Evolutionary conservation across 257 asterid species (phyloP).

Genomic region (Leptodermis oblonga): DNA sequence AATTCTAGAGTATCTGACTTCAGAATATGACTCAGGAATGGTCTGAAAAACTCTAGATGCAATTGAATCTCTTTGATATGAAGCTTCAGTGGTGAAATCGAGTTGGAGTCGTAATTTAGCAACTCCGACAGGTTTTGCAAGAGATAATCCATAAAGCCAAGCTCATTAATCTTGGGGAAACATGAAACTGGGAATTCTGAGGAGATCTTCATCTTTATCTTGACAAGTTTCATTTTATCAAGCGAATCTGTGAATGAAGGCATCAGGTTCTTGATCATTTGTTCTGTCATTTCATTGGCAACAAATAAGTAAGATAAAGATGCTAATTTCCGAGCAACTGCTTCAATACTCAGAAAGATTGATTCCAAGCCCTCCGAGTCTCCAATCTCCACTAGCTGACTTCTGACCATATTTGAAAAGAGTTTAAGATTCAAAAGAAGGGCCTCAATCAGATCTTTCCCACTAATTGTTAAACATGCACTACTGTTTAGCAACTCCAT

Average conservation of each 20-base stretch:
- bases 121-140: not conserved
- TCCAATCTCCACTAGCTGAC: not conserved
- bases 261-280: not conserved
- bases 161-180: conserved; percentile 6
- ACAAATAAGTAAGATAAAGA: not conserved
- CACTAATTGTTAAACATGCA: not conserved
- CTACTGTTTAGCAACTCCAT: not conserved
- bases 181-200: not conserved
- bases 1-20: not conserved
- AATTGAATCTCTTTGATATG: not conserved
- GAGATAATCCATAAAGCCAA: conserved; percentile 8
- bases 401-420: not conserved
- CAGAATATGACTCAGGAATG: not conserved
- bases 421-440: not conserved
- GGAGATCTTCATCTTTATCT: not conserved
- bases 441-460: not conserved
- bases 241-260: not conserved
- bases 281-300: not conserved
- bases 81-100: not conserved
- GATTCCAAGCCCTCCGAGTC: not conserved
- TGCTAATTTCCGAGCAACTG: not conserved
- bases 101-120: not conserved
- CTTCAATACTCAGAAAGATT: not conserved
- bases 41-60: not conserved
- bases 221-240: not conserved